phyloP scores from a whole-genome alignment of 805 yeast species.

The Saturnispora gosingensis region DNA sequence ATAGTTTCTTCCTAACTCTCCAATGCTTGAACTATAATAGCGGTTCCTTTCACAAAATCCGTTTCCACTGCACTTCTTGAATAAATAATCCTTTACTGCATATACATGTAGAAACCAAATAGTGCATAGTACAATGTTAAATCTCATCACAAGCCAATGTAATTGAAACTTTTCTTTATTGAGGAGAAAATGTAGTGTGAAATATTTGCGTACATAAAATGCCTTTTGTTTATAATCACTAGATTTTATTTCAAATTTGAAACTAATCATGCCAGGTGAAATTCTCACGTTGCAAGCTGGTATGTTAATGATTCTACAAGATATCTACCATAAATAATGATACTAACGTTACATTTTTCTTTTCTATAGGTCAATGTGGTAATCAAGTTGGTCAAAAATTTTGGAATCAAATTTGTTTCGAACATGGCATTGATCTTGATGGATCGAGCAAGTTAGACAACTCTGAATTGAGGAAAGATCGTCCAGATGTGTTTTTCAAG shows the following conservation, averaged over 20 bases:
- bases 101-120: background rate
- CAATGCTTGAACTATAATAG: conserved; percentile 44
- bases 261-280: conserved; percentile 42
- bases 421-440: conserved; percentile 57
- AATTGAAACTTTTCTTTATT: background rate
- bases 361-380: conserved; percentile 75
- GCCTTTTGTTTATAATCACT: background rate
- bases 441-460: conserved; percentile 4
- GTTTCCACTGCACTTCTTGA: conserved; percentile 68
- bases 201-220: background rate
- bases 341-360: conserved; percentile 8
- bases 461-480: conserved; percentile 41
- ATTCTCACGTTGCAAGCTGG: conserved; percentile 61
- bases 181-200: background rate
- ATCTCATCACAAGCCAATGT: background rate
- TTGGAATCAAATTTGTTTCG: conserved; percentile 82
- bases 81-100: conserved; percentile 55
- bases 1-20: conserved; percentile 16
- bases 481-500: conserved; percentile 77
- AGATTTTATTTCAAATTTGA: background rate
- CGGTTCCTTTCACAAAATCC: conserved; percentile 81
- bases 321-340: background rate
- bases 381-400: conserved; percentile 90
- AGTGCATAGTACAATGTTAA: background rate
- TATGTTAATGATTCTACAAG: conserved; percentile 14